Base-by-base conservation (phyloP, 495 filamentous ascomycete species). In the Xylaria longipes region DNA sequence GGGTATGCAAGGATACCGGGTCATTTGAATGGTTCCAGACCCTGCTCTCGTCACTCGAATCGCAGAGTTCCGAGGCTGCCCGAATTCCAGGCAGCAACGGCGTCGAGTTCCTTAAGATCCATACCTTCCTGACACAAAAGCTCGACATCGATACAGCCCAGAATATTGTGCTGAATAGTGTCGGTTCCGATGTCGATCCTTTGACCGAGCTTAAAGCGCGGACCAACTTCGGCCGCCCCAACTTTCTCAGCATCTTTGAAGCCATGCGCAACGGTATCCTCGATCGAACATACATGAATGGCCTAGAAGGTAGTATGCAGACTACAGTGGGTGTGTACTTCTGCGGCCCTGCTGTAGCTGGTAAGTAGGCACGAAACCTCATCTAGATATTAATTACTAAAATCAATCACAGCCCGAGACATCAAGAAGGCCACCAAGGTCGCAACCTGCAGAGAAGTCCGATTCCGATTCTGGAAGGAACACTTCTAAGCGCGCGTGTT, bases 21-120 rank as follows among this genome's bases (percentile, higher is more conserved):
- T 97, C 95, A 1, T 99, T 99, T 79, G 96, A 98, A 83, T 99
- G 96, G 96, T 99, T 99, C 84, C 97, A 99, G 80, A 91, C 91
- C 14, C 91, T 99, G 5, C 89, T 99, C 14, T 93, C 91, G 6
- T 95, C 92, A 0, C 91, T 99, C n/a, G 96, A 99, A 77, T 84
- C 89, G 41, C 96, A 99, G 77, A 92, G 90, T 45, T 87, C 91
- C 62, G 87, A 87, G 58, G 88, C 89, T 0, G 92, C 92, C 35
- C 82, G 82, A 57, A 83, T 86, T 14, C 87, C 87, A 52, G 91
- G 93, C 48, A 87, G 86, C 39, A 82, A 85, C 56, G 89, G 88
- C 39, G 84, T 90, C 1, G 95, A 98, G 76, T 99, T 99, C 89
- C 87, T 99, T 75, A 92, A 94, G 76, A 99, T 99, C 74, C 96